Percentiles rank a stretch among this genome's conserved stretches.
Conservation (phyloP, 169 alveolate genomes). For the Plasmodium cynomolgi region DNA sequence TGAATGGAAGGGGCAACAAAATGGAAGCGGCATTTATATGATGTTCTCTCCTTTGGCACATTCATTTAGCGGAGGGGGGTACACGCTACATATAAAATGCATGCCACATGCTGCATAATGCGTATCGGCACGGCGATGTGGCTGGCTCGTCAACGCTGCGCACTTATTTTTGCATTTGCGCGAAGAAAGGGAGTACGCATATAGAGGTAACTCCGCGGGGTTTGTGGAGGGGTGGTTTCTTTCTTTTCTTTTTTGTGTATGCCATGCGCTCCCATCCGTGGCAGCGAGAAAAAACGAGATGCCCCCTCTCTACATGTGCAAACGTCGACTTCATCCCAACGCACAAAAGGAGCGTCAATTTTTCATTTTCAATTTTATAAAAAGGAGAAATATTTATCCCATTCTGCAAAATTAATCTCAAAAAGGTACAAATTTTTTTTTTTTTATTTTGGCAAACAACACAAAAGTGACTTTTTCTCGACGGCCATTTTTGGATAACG, state of each 20-base stretch:
- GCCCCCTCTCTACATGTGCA: background rate
- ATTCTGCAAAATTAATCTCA: background rate
- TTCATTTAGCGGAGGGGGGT: background rate
- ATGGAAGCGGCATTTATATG: background rate
- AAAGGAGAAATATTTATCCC: background rate
- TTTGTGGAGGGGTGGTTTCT: background rate
- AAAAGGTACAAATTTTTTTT: background rate
- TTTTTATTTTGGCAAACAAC: background rate
- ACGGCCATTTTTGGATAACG: background rate
- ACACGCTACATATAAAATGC: background rate
- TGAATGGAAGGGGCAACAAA: background rate
- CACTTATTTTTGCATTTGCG: background rate
- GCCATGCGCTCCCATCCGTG: background rate
- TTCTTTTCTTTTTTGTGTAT: too few relatives aligned
- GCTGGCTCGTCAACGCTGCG: background rate
- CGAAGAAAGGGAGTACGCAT: background rate
- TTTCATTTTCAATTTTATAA: background rate
- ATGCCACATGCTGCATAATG: background rate
- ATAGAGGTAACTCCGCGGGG: background rate
- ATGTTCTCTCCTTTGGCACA: background rate
- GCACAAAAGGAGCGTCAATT: background rate
- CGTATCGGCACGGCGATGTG: background rate
- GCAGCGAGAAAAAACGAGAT: background rate
- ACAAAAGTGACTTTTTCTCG: background rate
- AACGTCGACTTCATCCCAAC: background rate